These are phyloP conservation scores for Protomyces lactucae-debilis DNA, from an alignment of 1,139 yeast species.

Conservation along the genomic window DNA sequence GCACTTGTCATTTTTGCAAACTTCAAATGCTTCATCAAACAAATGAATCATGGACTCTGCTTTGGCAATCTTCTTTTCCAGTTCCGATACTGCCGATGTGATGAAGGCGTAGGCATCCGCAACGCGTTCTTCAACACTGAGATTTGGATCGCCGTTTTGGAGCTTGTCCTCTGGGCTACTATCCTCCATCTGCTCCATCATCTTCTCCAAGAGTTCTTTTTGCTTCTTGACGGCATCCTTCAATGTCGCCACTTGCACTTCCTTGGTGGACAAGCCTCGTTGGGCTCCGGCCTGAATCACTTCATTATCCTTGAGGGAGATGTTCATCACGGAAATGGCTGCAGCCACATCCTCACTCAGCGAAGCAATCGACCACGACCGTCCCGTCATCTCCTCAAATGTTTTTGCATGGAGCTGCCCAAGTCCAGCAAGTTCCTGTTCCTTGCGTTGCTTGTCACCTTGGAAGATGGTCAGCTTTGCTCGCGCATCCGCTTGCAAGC, in stretches of 20 bases:
- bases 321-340: not conserved
- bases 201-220: not conserved
- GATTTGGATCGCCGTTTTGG: not conserved
- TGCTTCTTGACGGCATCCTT: not conserved
- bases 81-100: not conserved
- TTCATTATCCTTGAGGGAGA: not conserved
- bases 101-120: not conserved
- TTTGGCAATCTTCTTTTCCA: not conserved
- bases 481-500: constrained; percentile 35
- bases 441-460: constrained; percentile 27
- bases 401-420: not conserved
- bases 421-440: constrained; percentile 13
- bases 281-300: not conserved
- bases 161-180: not conserved
- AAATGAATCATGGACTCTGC: not conserved
- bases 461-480: constrained; percentile 31
- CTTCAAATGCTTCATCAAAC: not conserved
- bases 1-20: not conserved
- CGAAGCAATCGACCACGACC: not conserved
- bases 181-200: not conserved
- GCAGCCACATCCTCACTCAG: constrained; percentile 3
- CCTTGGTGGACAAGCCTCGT: not conserved
- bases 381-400: not conserved
- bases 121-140: not conserved
- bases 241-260: not conserved